Conservation (phyloP, 768 basidiomycete species). For the Mycena venus region DNA sequence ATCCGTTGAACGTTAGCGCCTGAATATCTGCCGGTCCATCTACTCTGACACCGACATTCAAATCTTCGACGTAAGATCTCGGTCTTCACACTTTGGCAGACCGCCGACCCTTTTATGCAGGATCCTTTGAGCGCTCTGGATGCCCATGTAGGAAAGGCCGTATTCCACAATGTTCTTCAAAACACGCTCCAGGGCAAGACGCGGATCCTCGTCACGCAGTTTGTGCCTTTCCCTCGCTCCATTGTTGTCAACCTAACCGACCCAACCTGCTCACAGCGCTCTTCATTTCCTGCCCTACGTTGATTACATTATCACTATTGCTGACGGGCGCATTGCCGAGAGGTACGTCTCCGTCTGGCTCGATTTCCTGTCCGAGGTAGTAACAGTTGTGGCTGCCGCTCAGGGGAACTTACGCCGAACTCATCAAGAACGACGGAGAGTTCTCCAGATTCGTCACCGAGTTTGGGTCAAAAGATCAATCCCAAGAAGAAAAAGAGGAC, state of each 20-base stretch:
- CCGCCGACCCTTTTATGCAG: constrained; percentile 42
- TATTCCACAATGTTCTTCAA: constrained; percentile 88
- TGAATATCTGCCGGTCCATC: constrained; percentile 89
- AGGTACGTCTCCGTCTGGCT: constrained; percentile 37
- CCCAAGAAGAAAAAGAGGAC: constrained; percentile 61
- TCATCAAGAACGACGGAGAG: constrained; percentile 73
- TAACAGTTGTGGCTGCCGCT: neutral
- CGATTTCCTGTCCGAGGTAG: neutral
- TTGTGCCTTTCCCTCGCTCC: neutral
- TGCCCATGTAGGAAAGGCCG: constrained; percentile 90
- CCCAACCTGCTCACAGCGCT: constrained; percentile 57
- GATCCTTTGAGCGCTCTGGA: constrained; percentile 94
- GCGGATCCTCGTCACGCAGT: constrained; percentile 89
- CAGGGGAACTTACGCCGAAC: constrained; percentile 78
- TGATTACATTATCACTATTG: constrained; percentile 87
- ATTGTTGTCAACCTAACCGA: neutral
- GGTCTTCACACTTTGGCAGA: neutral
- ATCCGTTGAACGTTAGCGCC: constrained; percentile 68
- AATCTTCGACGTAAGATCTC: constrained; percentile 75
- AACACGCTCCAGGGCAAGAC: constrained; percentile 77
- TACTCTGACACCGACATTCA: constrained; percentile 91
- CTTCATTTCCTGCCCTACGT: constrained; percentile 91
- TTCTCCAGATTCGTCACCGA: constrained; percentile 83
- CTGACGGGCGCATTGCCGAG: constrained; percentile 84
- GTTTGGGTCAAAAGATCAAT: constrained; percentile 79